These are phyloP conservation scores for Pseudozyma sp. DNA, from an alignment of 1,284 basidiomycete genomes.

Conservation along the genomic window DNA sequence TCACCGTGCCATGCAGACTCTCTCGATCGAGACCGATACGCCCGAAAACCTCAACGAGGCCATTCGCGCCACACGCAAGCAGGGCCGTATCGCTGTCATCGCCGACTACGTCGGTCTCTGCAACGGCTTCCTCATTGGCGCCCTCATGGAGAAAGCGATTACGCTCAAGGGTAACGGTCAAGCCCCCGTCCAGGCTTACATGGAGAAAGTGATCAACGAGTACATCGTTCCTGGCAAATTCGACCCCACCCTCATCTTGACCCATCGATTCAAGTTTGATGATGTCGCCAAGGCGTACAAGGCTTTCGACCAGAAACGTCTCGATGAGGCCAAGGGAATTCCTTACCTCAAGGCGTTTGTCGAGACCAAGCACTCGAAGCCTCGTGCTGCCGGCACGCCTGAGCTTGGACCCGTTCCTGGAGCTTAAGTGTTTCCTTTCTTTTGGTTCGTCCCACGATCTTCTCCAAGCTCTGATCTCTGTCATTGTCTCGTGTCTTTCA, in stretches of 20 bases:
- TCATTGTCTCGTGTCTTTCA: neutral
- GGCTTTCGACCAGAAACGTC: slow-evolving; percentile 49
- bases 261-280: slow-evolving; percentile 58
- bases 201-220: slow-evolving; percentile 73
- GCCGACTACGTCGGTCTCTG: slow-evolving; percentile 46
- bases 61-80: slow-evolving; percentile 76
- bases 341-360: slow-evolving; percentile 60
- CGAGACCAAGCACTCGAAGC: slow-evolving; percentile 57
- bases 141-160: slow-evolving; percentile 79
- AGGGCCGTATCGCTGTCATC: slow-evolving; percentile 45
- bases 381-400: slow-evolving; percentile 46
- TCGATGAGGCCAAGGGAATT: slow-evolving; percentile 39
- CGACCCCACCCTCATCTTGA: slow-evolving; percentile 76
- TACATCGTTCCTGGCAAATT: slow-evolving; percentile 76
- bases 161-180: slow-evolving; percentile 60
- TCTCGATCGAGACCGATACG: slow-evolving; percentile 82
- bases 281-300: slow-evolving; percentile 56
- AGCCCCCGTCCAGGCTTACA: slow-evolving; percentile 80
- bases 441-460: neutral
- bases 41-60: slow-evolving; percentile 79
- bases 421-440: neutral
- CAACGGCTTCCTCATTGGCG: slow-evolving; percentile 79
- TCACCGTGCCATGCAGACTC: slow-evolving; percentile 78
- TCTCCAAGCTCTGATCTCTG: neutral
- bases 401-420: slow-evolving; percentile 42